Evolutionary conservation across 169 alveolate species (phyloP).

Genomic region (Condylostoma magnum): DNA sequence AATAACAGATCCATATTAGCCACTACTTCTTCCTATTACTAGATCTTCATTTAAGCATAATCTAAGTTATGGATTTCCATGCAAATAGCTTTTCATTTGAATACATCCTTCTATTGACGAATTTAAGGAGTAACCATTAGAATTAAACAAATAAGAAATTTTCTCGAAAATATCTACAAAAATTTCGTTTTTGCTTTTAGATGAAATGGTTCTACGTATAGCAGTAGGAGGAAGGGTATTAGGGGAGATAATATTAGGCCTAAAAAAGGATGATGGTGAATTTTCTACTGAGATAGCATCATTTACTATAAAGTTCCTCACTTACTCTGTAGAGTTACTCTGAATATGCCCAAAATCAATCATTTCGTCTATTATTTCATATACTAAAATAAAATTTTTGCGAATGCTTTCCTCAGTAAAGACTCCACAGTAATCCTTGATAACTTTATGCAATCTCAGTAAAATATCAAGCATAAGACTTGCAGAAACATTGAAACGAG

Average conservation of each 20-base stretch:
- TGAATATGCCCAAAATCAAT: constrained; percentile 96
- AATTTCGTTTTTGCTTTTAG: constrained; percentile 86
- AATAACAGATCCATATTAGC: constrained; percentile 67
- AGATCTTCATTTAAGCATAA: constrained; percentile 75
- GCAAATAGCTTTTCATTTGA: constrained; percentile 86
- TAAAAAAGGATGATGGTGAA: constrained; percentile 20
- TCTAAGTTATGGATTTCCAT: constrained; percentile 86
- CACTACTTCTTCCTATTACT: constrained; percentile 40
- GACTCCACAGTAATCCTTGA: constrained; percentile 96
- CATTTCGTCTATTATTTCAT: constrained; percentile 96
- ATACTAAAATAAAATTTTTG: constrained; percentile 93
- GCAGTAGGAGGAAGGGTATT: constrained; percentile 72
- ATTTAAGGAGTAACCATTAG: constrained; percentile 83
- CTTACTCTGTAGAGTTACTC: constrained; percentile 90
- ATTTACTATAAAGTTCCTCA: constrained; percentile 77
- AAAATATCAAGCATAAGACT: constrained; percentile 88
- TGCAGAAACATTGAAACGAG: constrained; percentile 91
- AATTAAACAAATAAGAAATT: constrained; percentile 84
- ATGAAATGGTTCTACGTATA: constrained; percentile 56
- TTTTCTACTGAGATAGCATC: constrained; percentile 56
- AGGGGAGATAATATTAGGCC: constrained; percentile 33
- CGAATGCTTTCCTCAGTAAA: constrained; percentile 96
- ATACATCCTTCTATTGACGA: constrained; percentile 93
- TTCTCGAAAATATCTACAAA: constrained; percentile 93
- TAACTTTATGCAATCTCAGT: constrained; percentile 81